Conservation (phyloP, 805 yeast species). For the Cyberlindnera maritima region DNA sequence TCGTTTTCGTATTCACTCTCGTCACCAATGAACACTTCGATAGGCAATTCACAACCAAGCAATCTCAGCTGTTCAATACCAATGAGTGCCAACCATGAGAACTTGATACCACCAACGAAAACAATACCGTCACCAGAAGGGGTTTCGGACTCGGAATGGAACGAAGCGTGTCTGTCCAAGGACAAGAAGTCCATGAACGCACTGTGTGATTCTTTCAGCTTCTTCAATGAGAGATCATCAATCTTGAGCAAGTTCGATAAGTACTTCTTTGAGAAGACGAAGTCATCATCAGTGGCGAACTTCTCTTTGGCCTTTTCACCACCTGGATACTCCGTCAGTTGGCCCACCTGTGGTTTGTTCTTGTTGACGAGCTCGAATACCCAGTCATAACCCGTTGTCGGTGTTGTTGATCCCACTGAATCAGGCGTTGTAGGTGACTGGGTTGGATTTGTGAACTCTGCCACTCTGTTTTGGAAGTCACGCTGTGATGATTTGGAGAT, state of each 20-base stretch:
- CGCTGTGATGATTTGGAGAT: not conserved
- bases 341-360: slow-evolving; percentile 36
- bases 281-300: slow-evolving; percentile 38
- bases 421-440: not conserved
- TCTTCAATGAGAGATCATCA: slow-evolving; percentile 32
- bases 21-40: slow-evolving; percentile 68
- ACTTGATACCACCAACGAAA: slow-evolving; percentile 73
- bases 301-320: slow-evolving; percentile 42
- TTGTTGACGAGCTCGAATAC: slow-evolving; percentile 28
- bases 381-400: slow-evolving; percentile 22
- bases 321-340: slow-evolving; percentile 41
- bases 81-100: slow-evolving; percentile 65
- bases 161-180: slow-evolving; percentile 38
- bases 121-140: slow-evolving; percentile 54
- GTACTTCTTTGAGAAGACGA: slow-evolving; percentile 45
- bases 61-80: slow-evolving; percentile 60
- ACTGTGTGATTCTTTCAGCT: slow-evolving; percentile 38
- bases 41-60: slow-evolving; percentile 61
- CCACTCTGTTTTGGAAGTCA: slow-evolving; percentile 5
- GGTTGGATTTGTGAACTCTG: not conserved
- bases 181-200: slow-evolving; percentile 32
- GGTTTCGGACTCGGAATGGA: slow-evolving; percentile 24
- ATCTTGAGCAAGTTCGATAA: slow-evolving; percentile 42
- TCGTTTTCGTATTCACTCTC: slow-evolving; percentile 65
- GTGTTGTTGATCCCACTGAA: not conserved